Percentiles rank a stretch among this genome's conserved stretches.
Evolutionary conservation across 331 rosid species (phyloP).

Genomic region (Quercus tomentella): DNA sequence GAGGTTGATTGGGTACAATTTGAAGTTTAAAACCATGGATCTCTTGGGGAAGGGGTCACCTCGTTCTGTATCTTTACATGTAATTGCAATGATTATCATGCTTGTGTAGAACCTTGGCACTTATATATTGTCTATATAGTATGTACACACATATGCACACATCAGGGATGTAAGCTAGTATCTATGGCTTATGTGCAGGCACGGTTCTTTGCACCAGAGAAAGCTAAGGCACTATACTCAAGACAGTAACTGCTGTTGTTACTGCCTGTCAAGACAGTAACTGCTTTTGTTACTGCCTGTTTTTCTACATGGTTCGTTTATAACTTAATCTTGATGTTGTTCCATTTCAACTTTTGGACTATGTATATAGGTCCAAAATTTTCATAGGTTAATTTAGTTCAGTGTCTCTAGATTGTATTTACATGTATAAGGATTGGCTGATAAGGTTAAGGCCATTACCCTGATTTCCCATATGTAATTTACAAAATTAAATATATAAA

Average conservation of each 20-base stretch:
- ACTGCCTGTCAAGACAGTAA: neutral
- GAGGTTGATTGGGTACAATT: neutral
- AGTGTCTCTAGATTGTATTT: neutral
- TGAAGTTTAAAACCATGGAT: neutral
- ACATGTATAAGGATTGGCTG: neutral
- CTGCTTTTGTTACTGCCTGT: neutral
- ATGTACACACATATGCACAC: neutral
- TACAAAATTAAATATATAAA: neutral
- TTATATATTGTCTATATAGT: neutral
- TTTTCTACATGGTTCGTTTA: neutral
- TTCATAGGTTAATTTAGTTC: neutral
- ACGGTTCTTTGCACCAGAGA: conserved; percentile 82
- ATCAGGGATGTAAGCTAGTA: neutral
- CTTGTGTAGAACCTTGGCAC: neutral
- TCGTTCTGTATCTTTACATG: neutral
- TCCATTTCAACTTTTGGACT: neutral
- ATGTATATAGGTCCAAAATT: neutral
- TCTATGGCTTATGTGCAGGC: conserved; percentile 45
- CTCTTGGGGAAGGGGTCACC: neutral
- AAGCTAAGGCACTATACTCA: conserved; percentile 73
- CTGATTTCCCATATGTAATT: neutral
- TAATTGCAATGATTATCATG: neutral
- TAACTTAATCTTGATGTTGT: neutral
- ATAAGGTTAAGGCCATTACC: too few relatives aligned
- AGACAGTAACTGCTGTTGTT: conserved; percentile 16